Evolutionary conservation across 768 basidiomycete genomes (phyloP), one percentile per base, ranked within the genome.

Genomic region (Coprinopsis strossmayeri): DNA sequence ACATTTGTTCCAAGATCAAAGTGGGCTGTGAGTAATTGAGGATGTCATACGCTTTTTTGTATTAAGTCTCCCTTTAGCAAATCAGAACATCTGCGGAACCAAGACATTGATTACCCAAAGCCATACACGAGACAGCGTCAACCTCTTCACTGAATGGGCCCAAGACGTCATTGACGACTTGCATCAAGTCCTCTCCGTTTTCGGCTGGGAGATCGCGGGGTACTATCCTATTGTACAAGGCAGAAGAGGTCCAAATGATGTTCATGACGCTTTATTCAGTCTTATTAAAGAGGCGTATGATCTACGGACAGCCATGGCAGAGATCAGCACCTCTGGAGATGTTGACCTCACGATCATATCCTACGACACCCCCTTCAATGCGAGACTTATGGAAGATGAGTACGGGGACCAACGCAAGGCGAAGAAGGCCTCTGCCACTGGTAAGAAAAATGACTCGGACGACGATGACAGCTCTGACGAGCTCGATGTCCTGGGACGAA

Each of bases 311-410:
- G 49, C 49, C 23, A 50, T 50, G 49, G 49, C 49, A 18, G 49
- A 50, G 30, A 27, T 50, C 24, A 50, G 49, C 49, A 50, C 49
- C 17, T 50, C 49, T n/a, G 49, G 49, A 20, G 49, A 50, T 23
- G 41, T 50, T 23, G 49, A 50, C 40, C 42, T 50, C 32, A 41
- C 42, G 41, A 50, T 50, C 40, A 42, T 50, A 13, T 50, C 49
- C 10, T 50, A 37, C 42, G 49, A 44, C 39, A 50, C 49, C 20
- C 49, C 27, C 4, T 50, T 32, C 42, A 44, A 50, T 18, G n/a
- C 41, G 5, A 2, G 21, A 9, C 10, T n/a, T 7, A 50, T 50
- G 49, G 41, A 43, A 15, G 49, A 50, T 37, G 49, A 41, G 2
- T 50, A 25, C 23, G 49, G 25, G 20, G 42, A 44, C 24, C 9